Evolutionary conservation across 2,329 filamentous ascomycete genomes (phyloP), one percentile per base, ranked within the genome.

Genomic region (Acrodontium crateriforme): DNA sequence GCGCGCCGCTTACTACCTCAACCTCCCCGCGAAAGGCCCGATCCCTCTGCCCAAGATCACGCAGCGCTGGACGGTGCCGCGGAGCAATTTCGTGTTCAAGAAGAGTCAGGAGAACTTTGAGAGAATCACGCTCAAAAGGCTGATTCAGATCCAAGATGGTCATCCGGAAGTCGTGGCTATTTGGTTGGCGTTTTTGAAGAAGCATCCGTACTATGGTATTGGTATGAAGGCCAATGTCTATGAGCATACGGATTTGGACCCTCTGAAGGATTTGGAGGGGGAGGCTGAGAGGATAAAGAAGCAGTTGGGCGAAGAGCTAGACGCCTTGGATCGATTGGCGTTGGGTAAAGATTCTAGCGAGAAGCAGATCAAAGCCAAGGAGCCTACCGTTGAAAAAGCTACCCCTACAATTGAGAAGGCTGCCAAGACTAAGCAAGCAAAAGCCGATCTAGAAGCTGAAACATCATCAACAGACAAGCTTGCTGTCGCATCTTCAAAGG

Each of bases 221-320:
- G 89, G 89, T 46, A 91, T 98, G 84, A 98, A 98, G 67, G 89
- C 89, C 29, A 94, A 98, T 53, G 70, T 95, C 27, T 98, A 80
- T 74, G 82, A 93, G 50, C 85, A 82, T 55, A 74, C 78, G 46
- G 68, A 69, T 32, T 21, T 55, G 27, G 42, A 51, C 17, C 43
- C 46, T 8, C 39, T 13, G 12, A 39, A 44, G 32, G 46, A 52
- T 18, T 39, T 56, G 47, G 52, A 56, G 23, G 37, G 37, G 20
- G 44, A 53, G 40, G 50, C 46, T 13, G 42, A 48, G 31, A 31
- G 38, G 39, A 40, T 47, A 12, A 32, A 36, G 25, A 31, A 37
- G 26, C 36, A 32, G 28, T 31, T 53, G 9, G 44, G 46, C 4
- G 42, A 49, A 35, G 40, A 40, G 26, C 26, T 46, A 33, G 39